Evolutionary conservation across 1,284 basidiomycete genomes (phyloP).

Genomic region (Agaricales sp.): DNA sequence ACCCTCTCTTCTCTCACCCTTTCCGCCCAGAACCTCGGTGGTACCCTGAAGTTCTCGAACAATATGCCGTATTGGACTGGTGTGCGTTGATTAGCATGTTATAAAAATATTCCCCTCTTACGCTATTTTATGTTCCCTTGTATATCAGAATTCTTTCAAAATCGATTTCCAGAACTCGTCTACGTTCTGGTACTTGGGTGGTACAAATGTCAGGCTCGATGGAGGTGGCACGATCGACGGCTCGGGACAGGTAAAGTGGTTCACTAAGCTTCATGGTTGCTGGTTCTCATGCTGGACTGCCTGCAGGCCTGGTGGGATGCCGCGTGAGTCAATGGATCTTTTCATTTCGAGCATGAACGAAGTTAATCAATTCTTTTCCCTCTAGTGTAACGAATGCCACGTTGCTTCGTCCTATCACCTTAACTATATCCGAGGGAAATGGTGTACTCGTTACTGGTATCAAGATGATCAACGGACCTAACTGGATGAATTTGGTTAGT

Average conservation of each 20-base stretch:
- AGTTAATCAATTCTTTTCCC: neutral
- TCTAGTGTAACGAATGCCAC: slow-evolving; percentile 29
- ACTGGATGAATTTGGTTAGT: slow-evolving; percentile 42
- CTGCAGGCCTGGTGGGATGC: neutral
- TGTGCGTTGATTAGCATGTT: slow-evolving; percentile 21
- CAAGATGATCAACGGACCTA: slow-evolving; percentile 32
- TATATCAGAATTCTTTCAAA: slow-evolving; percentile 35
- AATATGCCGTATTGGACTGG: slow-evolving; percentile 44
- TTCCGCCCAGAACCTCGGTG: slow-evolving; percentile 30
- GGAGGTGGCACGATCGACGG: slow-evolving; percentile 54
- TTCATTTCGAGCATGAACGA: neutral
- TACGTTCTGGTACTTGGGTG: slow-evolving; percentile 55
- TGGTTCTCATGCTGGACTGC: neutral
- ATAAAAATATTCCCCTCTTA: neutral
- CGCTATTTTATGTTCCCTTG: neutral
- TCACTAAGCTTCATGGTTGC: neutral
- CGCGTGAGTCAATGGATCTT: neutral
- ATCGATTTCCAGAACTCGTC: slow-evolving; percentile 47
- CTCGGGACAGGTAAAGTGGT: slow-evolving; percentile 33
- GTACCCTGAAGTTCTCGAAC: slow-evolving; percentile 39
- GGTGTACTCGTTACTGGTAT: slow-evolving; percentile 47
- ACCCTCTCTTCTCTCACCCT: neutral
- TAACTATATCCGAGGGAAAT: slow-evolving; percentile 47
- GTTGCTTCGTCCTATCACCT: slow-evolving; percentile 48
- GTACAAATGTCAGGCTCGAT: slow-evolving; percentile 42